These are phyloP conservation scores for Ganoderma boninense DNA, from an alignment of 1,284 basidiomycete genomes.

Conservation along the genomic window DNA sequence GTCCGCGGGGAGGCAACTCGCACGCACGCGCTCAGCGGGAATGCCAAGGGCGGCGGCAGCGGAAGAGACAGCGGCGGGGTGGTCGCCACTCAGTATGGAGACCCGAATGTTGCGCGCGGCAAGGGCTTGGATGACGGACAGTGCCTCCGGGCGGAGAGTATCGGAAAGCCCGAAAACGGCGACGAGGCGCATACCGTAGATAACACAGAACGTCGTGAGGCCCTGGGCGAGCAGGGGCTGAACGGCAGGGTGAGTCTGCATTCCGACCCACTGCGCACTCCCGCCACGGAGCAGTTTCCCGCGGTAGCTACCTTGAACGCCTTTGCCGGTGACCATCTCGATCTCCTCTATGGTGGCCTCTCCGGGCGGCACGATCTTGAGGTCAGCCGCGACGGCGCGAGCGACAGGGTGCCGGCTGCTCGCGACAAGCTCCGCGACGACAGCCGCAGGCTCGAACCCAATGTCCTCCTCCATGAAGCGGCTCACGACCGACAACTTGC, in stretches of 20 bases:
- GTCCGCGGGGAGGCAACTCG: constrained; percentile 57
- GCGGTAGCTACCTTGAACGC: constrained; percentile 42
- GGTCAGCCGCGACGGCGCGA: constrained; percentile 40
- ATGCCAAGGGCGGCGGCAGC: constrained; percentile 54
- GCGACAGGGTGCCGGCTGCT: constrained; percentile 46
- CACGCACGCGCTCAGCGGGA: constrained; percentile 50
- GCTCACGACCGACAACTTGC: constrained; percentile 43
- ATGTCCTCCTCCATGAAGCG: constrained; percentile 35
- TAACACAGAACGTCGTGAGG: constrained; percentile 48
- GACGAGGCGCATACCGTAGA: constrained; percentile 40
- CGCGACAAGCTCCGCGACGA: constrained; percentile 36
- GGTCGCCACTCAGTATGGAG: constrained; percentile 65
- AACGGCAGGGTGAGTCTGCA: constrained; percentile 36
- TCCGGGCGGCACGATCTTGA: constrained; percentile 13
- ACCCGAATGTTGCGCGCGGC: constrained; percentile 47
- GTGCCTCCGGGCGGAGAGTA: constrained; percentile 54
- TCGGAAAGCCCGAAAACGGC: constrained; percentile 59
- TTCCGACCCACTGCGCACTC: constrained; percentile 43
- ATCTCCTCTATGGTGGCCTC: constrained; percentile 32
- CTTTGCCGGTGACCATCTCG: constrained; percentile 47
- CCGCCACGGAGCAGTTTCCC: constrained; percentile 46
- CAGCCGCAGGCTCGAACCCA: constrained; percentile 30
- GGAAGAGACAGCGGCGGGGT: constrained; percentile 55
- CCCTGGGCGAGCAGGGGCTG: constrained; percentile 36
- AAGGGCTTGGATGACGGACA: constrained; percentile 49